Base-by-base conservation (phyloP, 768 basidiomycete genomes). In the Lentinula detonsa region DNA sequence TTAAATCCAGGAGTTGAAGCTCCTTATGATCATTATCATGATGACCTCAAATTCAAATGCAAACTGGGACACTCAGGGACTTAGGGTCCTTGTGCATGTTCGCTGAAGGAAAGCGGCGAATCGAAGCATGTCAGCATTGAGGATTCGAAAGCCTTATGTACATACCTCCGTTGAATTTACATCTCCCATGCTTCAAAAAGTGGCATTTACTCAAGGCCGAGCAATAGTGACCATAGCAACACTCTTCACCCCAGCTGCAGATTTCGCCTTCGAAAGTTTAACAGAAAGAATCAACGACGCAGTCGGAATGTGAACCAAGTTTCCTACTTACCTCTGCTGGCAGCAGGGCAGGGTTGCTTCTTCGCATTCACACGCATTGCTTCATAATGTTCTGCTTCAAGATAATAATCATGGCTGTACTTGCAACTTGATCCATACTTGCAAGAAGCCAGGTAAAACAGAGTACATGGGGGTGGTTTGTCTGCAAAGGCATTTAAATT, bases 401-500 rank as follows among this genome's bases (percentile, higher is more conserved):
- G 71, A 35, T 83, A 62, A 66, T 87, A 88, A 65, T 88, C 81
- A 61, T 88, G 86, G 13, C 71, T 81, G 62, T 83, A 88, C 71
- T 79, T 82, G 68, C 86, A 88, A 28, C 79, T 77, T 8, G 72
- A 67, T 15, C 83, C 85, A 59, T 81, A 79, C 67, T 84, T 83
- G 75, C 87, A 88, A 51, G 75, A 77, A 34, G 82, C 78, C 31
- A 88, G 74, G 68, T 87, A 88, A 71, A 84, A 86, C 54, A 85
- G 71, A 16, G 85, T 87, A 68, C 87, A 88, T 15, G 87, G 86
- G 23, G 87, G 81, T 1, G 86, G 86, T 66, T 75, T 82, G 66
- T 87, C 85, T 85, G 66, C 21, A 43, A 35, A 55, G n/a, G 39
- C 6, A 13, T 16, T 21, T 59, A 21, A 48, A 35, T 18, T 23